Base-by-base conservation (phyloP, 192 early-diverging fungal genomes). In the Bifiguratus adelaidae region DNA sequence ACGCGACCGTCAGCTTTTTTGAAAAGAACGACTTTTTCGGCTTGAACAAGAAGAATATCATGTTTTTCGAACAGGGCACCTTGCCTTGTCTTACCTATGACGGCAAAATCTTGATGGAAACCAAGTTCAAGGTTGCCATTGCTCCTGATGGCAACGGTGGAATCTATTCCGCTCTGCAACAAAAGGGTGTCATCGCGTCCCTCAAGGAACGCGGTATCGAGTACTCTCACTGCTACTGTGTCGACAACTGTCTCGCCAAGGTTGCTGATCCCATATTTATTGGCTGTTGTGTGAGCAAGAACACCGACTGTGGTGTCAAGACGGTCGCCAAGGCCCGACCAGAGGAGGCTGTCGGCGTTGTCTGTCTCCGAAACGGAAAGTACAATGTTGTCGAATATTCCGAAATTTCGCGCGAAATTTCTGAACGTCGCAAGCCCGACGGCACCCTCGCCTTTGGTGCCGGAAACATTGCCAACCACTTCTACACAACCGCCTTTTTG, bases 381-480 rank as follows among this genome's bases (percentile, higher is more conserved):
- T 80, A 76, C 50, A 71, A 69, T 46, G 91, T 95, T 7, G 89
- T 92, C 33, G 92, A 95, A 69, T 95, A 94, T 69, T 87, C 83
- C n/a, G 92, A 95, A 67, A 95, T 95, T 48, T 76, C 76, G 51
- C 52, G 59, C 11, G 66, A 66, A 27, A 68, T 86, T 41, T 76
- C 89, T n/a, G 76, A 72, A 46, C 48, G 57, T 45, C 64, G 71
- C 24, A 68, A 82, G 21, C 30, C 65, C 13, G 67, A 62, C 34
- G 73, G 73, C 4, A 61, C 61, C 35, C 74, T 93, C 42, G 68
- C 74, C 0, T 91, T 83, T 66, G 76, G 81, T 21, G 83, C 91
- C 7, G 90, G 82, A 43, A 93, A 95, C 64, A 89, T 93, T 66
- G 87, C 81, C 63, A 95, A 91, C 77, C 92, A 95, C 69, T 91